Percentiles rank a stretch among this genome's conserved stretches.
phyloP scores from a whole-genome alignment of 75 land plant species.

The Cupressus sempervirens region DNA sequence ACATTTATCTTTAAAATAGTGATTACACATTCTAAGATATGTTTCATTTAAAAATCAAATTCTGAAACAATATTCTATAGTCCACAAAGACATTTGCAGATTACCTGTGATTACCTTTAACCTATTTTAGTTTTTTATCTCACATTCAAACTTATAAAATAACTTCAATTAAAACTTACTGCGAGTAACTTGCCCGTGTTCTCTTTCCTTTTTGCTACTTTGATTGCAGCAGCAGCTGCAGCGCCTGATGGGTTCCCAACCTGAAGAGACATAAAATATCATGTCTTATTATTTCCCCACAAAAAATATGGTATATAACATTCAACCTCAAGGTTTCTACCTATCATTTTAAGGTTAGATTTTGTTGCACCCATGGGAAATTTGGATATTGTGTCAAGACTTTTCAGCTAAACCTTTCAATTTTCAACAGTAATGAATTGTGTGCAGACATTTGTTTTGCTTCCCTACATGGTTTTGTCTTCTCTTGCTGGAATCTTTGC shows the following conservation, averaged over 20 bases:
- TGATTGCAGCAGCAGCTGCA: conserved; percentile 42
- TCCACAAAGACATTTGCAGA: neutral
- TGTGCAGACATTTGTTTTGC: too few relatives aligned
- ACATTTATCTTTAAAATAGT: too few relatives aligned
- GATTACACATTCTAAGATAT: neutral
- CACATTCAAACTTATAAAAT: neutral
- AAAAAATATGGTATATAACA: neutral
- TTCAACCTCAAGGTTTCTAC: neutral
- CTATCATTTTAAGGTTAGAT: neutral
- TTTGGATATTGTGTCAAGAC: too few relatives aligned
- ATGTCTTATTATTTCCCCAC: neutral
- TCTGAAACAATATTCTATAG: neutral
- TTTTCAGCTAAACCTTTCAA: too few relatives aligned
- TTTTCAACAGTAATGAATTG: too few relatives aligned
- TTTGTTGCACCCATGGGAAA: too few relatives aligned
- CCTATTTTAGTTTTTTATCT: neutral
- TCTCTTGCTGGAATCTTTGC: too few relatives aligned
- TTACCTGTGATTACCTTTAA: neutral
- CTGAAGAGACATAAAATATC: conserved; percentile 9
- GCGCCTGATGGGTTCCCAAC: conserved; percentile 51
- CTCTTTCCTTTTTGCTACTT: conserved; percentile 47
- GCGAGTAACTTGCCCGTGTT: conserved; percentile 30
- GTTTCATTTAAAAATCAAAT: neutral
- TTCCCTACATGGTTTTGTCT: too few relatives aligned
- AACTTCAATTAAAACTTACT: conserved; percentile 16